Conservation (phyloP, 768 basidiomycete genomes). For the Hericium rajendrae region DNA sequence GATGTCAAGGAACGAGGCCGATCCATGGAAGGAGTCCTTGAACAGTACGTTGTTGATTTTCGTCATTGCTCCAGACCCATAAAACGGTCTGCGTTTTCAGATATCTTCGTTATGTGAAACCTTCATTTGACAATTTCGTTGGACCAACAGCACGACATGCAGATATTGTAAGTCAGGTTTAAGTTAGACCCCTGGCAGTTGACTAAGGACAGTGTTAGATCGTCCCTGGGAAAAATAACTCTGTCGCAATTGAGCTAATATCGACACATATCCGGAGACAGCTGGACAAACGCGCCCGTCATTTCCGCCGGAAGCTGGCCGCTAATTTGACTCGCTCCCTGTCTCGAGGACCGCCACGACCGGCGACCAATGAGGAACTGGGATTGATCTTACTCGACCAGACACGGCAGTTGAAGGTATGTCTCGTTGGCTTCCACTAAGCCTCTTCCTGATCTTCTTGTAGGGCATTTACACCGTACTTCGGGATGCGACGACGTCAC, state of each 20-base stretch:
- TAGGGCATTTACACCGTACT: slow-evolving; percentile 89
- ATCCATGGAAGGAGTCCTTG: slow-evolving; percentile 76
- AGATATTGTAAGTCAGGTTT: slow-evolving; percentile 55
- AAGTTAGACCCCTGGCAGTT: not conserved
- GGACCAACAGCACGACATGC: slow-evolving; percentile 79
- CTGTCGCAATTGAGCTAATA: slow-evolving; percentile 88
- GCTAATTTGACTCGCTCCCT: slow-evolving; percentile 15
- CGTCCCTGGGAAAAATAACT: slow-evolving; percentile 88
- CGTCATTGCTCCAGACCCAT: not conserved
- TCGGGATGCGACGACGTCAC: slow-evolving; percentile 55
- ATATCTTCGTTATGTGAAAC: slow-evolving; percentile 93
- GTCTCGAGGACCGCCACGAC: slow-evolving; percentile 12
- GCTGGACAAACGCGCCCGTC: slow-evolving; percentile 66
- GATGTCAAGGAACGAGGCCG: slow-evolving; percentile 86
- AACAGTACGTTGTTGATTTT: slow-evolving; percentile 47
- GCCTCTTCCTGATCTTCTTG: not conserved
- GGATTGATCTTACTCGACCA: slow-evolving; percentile 59
- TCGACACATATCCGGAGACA: slow-evolving; percentile 83
- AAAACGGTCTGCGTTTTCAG: slow-evolving; percentile 26
- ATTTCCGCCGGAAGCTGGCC: slow-evolving; percentile 69
- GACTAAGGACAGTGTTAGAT: slow-evolving; percentile 43
- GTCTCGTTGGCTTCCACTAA: not conserved
- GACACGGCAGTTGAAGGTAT: slow-evolving; percentile 75
- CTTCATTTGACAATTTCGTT: slow-evolving; percentile 90
- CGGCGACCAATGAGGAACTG: slow-evolving; percentile 30